Base-by-base conservation (phyloP, 495 filamentous ascomycete genomes). In the Penicillium antarcticum region DNA sequence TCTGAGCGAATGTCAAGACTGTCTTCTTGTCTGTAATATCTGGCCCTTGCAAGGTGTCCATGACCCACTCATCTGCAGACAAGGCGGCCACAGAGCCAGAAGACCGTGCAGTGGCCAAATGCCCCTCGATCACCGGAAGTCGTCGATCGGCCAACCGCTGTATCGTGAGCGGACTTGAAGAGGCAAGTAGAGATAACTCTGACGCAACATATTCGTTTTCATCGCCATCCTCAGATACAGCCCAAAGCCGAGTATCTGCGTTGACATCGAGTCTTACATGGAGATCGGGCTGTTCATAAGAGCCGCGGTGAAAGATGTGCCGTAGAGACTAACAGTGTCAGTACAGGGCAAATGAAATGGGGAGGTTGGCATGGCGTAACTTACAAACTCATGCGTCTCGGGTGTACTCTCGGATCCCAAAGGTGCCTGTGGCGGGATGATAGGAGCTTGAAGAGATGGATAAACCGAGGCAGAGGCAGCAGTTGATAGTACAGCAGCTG, bases 221-320 rank as follows among this genome's bases (percentile, higher is more conserved):
- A 23, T 65, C 62, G 36, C 77, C 81, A 61, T 87, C 88, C 55
- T 89, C 87, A 32, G 81, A 81, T 24, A 82, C 64, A 43, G 88
- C 72, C 75, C 73, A 84, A 24, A 91, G 68, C 43, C 72, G 66
- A 5, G 87, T 85, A 13, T 85, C 75, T 3, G 80, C 67, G 13
- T 80, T 70, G 43, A 97, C 73, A 66, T 97, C 91, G 35, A 86
- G 75, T 58, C 83, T 84, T 35, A 81, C 76, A 61, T 96, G 87
- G 14, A 95, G 80, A 14, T 80, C 69, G 6, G 89, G 89, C 53
- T 95, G 79, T 56, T 82, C 71, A 64, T 79, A 71, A 42, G 87
- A 84, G 5, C 91, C 94, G 64, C 96, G 92, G 60, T 94, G 91
- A 70, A 89, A 91, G 46, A 97, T 84, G 69, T 97, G 94, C 54